Base-by-base conservation (phyloP, 1,139 yeast species). In the Lodderomyces elongisporus region DNA sequence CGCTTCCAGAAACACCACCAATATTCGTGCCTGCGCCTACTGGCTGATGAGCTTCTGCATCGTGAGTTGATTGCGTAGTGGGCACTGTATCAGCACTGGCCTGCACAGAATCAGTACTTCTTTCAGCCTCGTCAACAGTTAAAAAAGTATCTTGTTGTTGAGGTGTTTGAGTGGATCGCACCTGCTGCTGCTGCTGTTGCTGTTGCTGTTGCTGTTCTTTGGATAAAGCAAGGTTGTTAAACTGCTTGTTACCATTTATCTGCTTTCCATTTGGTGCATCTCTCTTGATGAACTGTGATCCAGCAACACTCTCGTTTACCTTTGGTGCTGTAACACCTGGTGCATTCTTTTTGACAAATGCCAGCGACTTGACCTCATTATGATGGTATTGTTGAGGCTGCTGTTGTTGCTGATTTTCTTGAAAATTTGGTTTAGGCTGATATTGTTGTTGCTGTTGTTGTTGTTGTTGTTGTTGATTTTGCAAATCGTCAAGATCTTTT, bases 11-110 rank as follows among this genome's bases (percentile, higher is more conserved):
- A n/a, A n/a, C n/a, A n/a, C n/a, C n/a, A n/a, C n/a, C n/a, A n/a
- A n/a, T n/a, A n/a, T n/a, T n/a, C n/a, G n/a, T n/a, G n/a, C n/a
- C n/a, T n/a, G n/a, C n/a, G n/a, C n/a, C n/a, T n/a, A n/a, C n/a
- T 4, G 20, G 27, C 14, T 17, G 29, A 10, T 25, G 17, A 9
- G 14, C 25, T 2, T 25, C 33, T 6, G 13, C 17, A 8, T 30
- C 37, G 15, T 25, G 22, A 3, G 38, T 38, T 5, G 43, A 36
- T 12, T 26, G 26, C 4, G 40, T 30, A 14, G 32, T 30, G 13
- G 28, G 40, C n/a, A 27, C 14, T 5, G 42, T 37, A 6, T 32
- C 37, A 18, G 32, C 32, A 27, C 37, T 40, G 7, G 27, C 33
- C 13, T 34, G 33, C 13, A 34, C 27, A 14, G 35, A 25, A 14